Conservation (phyloP, 331 rosid species). For the Saraca asoca region DNA sequence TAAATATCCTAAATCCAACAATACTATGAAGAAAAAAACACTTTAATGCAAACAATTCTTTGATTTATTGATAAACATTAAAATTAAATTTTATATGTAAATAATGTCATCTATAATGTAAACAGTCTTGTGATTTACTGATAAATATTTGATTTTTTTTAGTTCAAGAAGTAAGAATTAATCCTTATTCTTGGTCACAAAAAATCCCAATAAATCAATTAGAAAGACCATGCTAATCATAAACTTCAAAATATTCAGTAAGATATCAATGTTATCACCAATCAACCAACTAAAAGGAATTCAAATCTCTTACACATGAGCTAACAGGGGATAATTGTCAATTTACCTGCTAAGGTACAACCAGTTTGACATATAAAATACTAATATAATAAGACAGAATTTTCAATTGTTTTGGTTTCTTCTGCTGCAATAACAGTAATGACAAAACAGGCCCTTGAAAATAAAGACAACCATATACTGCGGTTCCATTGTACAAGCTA, state of each 20-base stretch:
- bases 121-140: no score
- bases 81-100: no score
- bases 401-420: conserved; percentile 22
- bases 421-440: not conserved
- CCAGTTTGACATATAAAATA: conserved; percentile 5
- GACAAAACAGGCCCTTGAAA: conserved; percentile 29
- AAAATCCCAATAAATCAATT: no score
- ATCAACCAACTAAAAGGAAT: not conserved
- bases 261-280: no score
- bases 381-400: not conserved
- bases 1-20: not conserved
- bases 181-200: no score
- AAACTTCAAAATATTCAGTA: not conserved
- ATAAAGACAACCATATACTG: conserved; percentile 32
- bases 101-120: no score
- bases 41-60: not conserved
- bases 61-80: not conserved
- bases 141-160: no score
- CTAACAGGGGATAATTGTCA: not conserved
- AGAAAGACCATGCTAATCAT: no score
- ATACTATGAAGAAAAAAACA: not conserved
- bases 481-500: conserved; percentile 29
- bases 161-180: no score
- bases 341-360: not conserved
- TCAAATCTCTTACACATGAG: not conserved